Evolutionary conservation across 495 filamentous ascomycete species (phyloP).

Genomic region (Bacidia rubella): DNA sequence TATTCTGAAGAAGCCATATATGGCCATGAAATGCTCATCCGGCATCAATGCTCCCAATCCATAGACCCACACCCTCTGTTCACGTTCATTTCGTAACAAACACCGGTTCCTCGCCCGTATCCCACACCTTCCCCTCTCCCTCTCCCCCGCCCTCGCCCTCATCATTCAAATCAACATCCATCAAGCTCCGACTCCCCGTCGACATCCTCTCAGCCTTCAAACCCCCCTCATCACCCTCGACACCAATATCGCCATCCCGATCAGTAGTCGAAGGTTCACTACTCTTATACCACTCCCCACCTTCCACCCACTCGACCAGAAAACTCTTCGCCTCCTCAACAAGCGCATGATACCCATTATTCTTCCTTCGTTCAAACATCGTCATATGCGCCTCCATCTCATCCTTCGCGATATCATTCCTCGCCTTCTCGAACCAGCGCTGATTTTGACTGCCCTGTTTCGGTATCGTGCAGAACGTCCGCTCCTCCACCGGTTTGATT

Average conservation of each 20-base stretch:
- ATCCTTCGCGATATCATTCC: constrained; percentile 66
- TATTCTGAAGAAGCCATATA: no score
- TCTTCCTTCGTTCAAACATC: constrained; percentile 75
- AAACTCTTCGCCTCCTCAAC: constrained; percentile 50
- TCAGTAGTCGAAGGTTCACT: constrained; percentile 2
- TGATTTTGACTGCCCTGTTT: constrained; percentile 34
- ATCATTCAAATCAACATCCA: constrained; percentile 3
- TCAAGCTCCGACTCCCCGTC: neutral
- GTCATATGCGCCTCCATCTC: constrained; percentile 74
- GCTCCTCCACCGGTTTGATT: constrained; percentile 23
- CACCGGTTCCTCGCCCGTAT: constrained; percentile 1
- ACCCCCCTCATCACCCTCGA: constrained; percentile 6
- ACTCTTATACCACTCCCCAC: constrained; percentile 5
- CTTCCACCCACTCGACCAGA: constrained; percentile 34
- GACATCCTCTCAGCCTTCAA: neutral
- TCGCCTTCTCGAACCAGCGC: constrained; percentile 19
- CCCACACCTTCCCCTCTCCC: neutral
- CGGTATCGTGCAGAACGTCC: constrained; percentile 80
- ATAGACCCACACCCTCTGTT: neutral
- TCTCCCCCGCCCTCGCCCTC: neutral
- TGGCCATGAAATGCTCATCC: no score
- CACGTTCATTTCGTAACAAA: constrained; percentile 1
- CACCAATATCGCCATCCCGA: constrained; percentile 7
- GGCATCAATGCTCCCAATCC: no score
- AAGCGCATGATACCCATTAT: constrained; percentile 64